Conservation (phyloP, 352 stramenopile species). For the Globisporangium nodosum region DNA sequence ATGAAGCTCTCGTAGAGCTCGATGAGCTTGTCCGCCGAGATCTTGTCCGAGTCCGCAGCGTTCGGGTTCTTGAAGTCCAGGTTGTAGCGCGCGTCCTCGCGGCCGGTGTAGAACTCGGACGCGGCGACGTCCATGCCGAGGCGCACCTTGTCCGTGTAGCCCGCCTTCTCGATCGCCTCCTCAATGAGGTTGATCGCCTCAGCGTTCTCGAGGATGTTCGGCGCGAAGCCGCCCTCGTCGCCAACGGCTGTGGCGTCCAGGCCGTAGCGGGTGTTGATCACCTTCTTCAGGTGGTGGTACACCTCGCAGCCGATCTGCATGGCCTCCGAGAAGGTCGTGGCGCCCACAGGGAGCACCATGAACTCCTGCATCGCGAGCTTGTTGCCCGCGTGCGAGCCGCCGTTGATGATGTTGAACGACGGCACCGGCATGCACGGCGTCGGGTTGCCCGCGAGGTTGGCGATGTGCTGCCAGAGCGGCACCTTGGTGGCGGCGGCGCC, state of each 20-base stretch:
- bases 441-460: conserved; percentile 96
- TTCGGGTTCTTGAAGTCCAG: conserved; percentile 98
- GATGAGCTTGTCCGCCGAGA: conserved; percentile 93
- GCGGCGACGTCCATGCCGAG: conserved; percentile 98
- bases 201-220: conserved; percentile 95
- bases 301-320: conserved; percentile 99
- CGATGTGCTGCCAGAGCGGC: conserved; percentile 98
- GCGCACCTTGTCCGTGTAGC: conserved; percentile 95
- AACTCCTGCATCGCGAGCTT: conserved; percentile 99
- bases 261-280: conserved; percentile 98
- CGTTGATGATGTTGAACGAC: conserved; percentile 99
- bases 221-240: conserved; percentile 98
- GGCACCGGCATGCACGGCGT: conserved; percentile 94
- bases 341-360: conserved; percentile 96
- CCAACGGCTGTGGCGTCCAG: conserved; percentile 98
- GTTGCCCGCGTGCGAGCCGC: conserved; percentile 97
- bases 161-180: conserved; percentile 94
- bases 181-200: conserved; percentile 97
- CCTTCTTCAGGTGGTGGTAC: conserved; percentile 98
- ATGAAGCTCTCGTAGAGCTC: conserved; percentile 95
- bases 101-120: conserved; percentile 97
- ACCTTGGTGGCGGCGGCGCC: conserved; percentile 94
- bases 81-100: conserved; percentile 95
- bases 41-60: conserved; percentile 84
- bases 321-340: conserved; percentile 88